phyloP scores from a whole-genome alignment of 345 rosid species.

The Erucastrum elatum region DNA sequence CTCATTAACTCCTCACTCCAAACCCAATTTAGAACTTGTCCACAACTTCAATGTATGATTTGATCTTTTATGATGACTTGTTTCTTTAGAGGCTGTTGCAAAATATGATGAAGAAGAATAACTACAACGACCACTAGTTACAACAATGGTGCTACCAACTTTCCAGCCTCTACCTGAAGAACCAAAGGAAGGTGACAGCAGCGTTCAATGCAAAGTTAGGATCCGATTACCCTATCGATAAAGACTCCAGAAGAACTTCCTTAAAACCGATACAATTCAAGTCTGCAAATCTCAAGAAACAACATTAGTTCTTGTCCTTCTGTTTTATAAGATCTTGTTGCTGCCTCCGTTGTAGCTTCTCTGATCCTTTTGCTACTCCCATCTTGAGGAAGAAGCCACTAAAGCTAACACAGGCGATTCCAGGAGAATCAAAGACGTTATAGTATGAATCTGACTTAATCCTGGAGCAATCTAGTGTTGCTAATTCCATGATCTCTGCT shows the following conservation, averaged over 20 bases:
- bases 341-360: conserved; percentile 54
- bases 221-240: conserved; percentile 94
- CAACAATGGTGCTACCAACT: conserved; percentile 29
- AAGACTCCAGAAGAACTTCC: conserved; percentile 80
- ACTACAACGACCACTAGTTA: conserved; percentile 49
- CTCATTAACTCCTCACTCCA: conserved; percentile 56
- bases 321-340: conserved; percentile 19
- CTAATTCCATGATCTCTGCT: conserved; percentile 68
- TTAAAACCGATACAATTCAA: conserved; percentile 75
- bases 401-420: conserved; percentile 76
- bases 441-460: conserved; percentile 63
- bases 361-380: conserved; percentile 87
- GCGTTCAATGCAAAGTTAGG: conserved; percentile 80
- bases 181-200: conserved; percentile 72
- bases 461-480: conserved; percentile 82
- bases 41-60: neutral
- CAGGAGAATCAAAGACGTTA: conserved; percentile 74
- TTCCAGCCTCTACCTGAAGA: conserved; percentile 86
- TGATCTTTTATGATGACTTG: too few relatives aligned
- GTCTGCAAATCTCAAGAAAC: conserved; percentile 32
- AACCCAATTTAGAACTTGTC: conserved; percentile 38
- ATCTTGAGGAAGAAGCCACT: conserved; percentile 61
- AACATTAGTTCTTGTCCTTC: neutral
- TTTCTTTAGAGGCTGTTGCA: neutral
- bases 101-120: conserved; percentile 55